A percentile compares a stretch with the other conserved stretches of the same genome.
These are phyloP conservation scores for Knoxia roxburghii DNA, from an alignment of 257 asterid species.

Conservation along the genomic window DNA sequence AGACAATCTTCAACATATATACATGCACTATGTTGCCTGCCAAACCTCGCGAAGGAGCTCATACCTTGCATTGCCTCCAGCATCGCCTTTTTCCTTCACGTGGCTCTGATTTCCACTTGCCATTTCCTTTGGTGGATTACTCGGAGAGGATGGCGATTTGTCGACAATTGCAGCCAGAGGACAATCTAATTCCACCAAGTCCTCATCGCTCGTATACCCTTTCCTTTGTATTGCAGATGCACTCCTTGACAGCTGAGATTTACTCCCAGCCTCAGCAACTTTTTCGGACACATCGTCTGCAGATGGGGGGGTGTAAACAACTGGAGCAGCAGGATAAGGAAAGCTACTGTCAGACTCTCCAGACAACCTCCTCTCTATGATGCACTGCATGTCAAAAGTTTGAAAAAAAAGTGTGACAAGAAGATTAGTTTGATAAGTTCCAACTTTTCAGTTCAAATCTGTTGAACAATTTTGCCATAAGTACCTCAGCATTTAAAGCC, in stretches of 20 bases:
- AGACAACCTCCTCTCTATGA: constrained; percentile 53
- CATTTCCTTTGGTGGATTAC: constrained; percentile 18
- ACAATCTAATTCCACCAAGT: constrained; percentile 70
- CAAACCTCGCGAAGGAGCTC: constrained; percentile 91
- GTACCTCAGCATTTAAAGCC: constrained; percentile 95
- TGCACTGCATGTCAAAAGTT: constrained; percentile 46
- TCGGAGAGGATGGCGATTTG: constrained; percentile 36
- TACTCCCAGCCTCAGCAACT: constrained; percentile 46
- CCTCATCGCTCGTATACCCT: constrained; percentile 93
- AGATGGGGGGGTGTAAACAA: constrained; percentile 56
- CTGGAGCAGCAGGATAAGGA: constrained; percentile 73
- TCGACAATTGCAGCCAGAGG: constrained; percentile 50
- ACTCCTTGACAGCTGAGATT: constrained; percentile 41
- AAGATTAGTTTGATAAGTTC: background rate
- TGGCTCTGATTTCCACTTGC: constrained; percentile 20
- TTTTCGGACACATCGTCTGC: constrained; percentile 53
- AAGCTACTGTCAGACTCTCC: constrained; percentile 45
- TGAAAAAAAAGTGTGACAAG: constrained; percentile 2
- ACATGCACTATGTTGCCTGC: constrained; percentile 34
- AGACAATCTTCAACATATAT: too few relatives aligned
- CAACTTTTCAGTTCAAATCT: background rate
- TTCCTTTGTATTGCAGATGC: constrained; percentile 75
- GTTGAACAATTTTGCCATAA: background rate
- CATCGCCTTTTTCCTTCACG: constrained; percentile 18
- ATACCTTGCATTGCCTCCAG: constrained; percentile 57